These are phyloP conservation scores for Plasmodium adleri DNA, from an alignment of 169 alveolate genomes.

Conservation along the genomic window DNA sequence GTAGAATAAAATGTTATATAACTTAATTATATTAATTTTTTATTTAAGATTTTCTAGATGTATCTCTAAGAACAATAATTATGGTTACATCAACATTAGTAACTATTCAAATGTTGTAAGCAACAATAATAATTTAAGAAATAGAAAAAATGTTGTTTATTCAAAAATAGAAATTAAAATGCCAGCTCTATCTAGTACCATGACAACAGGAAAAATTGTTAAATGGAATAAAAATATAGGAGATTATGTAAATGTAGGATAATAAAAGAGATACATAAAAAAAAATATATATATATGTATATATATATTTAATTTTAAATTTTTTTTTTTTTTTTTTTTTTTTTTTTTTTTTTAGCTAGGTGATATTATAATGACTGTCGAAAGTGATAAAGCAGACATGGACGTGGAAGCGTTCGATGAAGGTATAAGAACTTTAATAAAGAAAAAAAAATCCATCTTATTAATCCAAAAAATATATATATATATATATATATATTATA, in stretches of 20 bases:
- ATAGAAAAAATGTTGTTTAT: conserved; percentile 20
- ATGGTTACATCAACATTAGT: conserved; percentile 3
- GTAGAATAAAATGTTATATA: conserved; percentile 23
- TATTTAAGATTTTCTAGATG: conserved; percentile 19
- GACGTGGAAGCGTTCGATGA: conserved; percentile 82
- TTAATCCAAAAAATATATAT: background rate
- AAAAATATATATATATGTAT: conserved; percentile 47
- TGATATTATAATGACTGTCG: conserved; percentile 80
- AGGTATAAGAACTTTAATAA: conserved; percentile 28
- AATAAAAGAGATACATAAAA: background rate
- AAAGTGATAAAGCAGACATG: conserved; percentile 84
- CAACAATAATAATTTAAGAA: conserved; percentile 2
- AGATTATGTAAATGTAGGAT: conserved; percentile 78
- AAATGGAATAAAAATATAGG: conserved; percentile 83
- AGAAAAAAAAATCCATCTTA: background rate
- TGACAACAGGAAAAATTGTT: conserved; percentile 85
- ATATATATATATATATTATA: background rate
- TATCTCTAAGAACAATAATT: conserved; percentile 20
- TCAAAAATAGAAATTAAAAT: conserved; percentile 66
- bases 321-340: conserved; percentile 13
- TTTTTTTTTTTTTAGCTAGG: conserved; percentile 69
- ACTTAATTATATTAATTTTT: conserved; percentile 8
- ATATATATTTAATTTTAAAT: conserved; percentile 20
- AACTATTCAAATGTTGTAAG: background rate
- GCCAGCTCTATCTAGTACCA: conserved; percentile 85